Base-by-base conservation (phyloP, 805 yeast species). In the Jamesozyma gamospora region DNA sequence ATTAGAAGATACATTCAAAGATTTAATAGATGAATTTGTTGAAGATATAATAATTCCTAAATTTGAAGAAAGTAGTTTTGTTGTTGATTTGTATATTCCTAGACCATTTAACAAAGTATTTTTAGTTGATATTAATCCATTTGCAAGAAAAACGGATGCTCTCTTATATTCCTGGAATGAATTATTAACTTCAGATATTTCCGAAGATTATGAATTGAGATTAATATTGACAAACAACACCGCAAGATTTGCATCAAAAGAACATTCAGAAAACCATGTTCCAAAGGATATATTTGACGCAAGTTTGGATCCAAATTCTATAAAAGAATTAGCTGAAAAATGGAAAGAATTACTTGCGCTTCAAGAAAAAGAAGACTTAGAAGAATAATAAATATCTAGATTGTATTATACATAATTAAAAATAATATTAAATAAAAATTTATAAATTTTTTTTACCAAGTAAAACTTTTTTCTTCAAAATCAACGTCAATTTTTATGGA, bases 241-340 rank as follows among this genome's bases (percentile, higher is more conserved):
- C 6, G 83, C 86, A 0, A 66, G 90, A 25, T 87, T 87, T 65
- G 80, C 85, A 0, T 63, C 77, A 0, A 84, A 82, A 47, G 94
- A 85, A 36, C 90, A 85, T 54, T 75, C 94, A 2, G 95, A 90
- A 51, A 85, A 79, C 56, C 88, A 84, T 52, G 95, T 92, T 2
- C 99, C 99, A 0, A 69, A 73, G 38, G 99, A 92, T 52, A 76
- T 92, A 16, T 82, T 92, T 4, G 92, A 86, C 55, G 95, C 96
- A 2, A 70, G 83, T 27, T 52, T 76, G 49, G 78, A 82, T 48
- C 72, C 88, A 0, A 67, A 70, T 16, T 72, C 81, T 0, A 79
- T 86, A 72, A 77, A 74, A 11, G 87, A 81, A 37, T 62, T 83
- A 46, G 76, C 82, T 0, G 67, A 67, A 42, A 68, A 75, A 41